Percentiles rank a stretch among this genome's conserved stretches.
phyloP scores from a whole-genome alignment of 2,329 filamentous ascomycete species.

The Teratosphaeria viscida region DNA sequence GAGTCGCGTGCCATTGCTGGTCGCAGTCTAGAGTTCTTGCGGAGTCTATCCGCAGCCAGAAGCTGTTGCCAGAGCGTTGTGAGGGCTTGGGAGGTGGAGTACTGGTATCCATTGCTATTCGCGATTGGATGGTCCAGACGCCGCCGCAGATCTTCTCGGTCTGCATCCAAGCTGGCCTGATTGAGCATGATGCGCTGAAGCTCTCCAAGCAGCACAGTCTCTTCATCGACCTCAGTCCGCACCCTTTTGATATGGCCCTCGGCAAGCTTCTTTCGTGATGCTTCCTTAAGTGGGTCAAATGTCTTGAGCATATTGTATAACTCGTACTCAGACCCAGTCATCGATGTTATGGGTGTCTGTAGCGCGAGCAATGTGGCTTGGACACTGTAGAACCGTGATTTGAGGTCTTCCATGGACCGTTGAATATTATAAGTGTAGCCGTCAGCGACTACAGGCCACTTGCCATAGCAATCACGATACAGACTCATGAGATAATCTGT shows the following conservation, averaged over 20 bases:
- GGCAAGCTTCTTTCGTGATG: conserved; percentile 72
- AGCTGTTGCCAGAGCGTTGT: conserved; percentile 73
- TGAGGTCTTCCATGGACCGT: conserved; percentile 80
- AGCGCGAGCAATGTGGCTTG: conserved; percentile 72
- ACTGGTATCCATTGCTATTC: conserved; percentile 48
- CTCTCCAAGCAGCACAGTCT: conserved; percentile 79
- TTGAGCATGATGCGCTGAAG: conserved; percentile 83
- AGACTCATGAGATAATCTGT: conserved; percentile 80
- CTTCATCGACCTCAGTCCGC: conserved; percentile 81
- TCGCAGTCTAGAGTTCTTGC: conserved; percentile 58
- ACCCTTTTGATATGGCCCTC: conserved; percentile 67
- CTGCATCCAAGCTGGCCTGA: conserved; percentile 75
- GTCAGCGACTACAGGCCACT: conserved; percentile 87
- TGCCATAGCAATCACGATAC: conserved; percentile 68
- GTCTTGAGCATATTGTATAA: conserved; percentile 76
- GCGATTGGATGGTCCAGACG: conserved; percentile 69
- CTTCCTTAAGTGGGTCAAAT: conserved; percentile 74
- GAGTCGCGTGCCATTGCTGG: conserved; percentile 10
- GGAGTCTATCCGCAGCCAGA: conserved; percentile 72
- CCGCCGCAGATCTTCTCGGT: conserved; percentile 66
- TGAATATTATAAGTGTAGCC: conserved; percentile 48
- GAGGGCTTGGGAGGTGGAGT: conserved; percentile 72
- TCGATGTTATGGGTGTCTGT: conserved; percentile 69
- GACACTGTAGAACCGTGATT: conserved; percentile 80
- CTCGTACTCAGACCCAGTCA: conserved; percentile 76